Percentiles rank a stretch among this genome's conserved stretches.
Evolutionary conservation across 345 rosid genomes (phyloP).

Genomic region (Carallia pectinifolia): DNA sequence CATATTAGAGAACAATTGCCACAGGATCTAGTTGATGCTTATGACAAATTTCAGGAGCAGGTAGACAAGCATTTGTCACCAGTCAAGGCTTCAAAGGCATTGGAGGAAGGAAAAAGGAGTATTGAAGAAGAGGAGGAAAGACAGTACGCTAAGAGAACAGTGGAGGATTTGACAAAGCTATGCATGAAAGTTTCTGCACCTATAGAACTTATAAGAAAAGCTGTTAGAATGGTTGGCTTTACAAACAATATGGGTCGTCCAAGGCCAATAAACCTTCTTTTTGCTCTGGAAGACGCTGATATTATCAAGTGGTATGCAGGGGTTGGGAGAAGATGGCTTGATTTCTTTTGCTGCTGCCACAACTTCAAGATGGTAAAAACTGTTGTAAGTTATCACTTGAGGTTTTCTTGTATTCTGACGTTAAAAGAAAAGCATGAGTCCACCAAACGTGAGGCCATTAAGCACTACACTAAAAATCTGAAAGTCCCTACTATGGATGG

Average conservation of each 20-base stretch:
- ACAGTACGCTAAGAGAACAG: conserved; percentile 62
- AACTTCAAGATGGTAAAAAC: conserved; percentile 79
- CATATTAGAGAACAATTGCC: conserved; percentile 82
- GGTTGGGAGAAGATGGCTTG: conserved; percentile 86
- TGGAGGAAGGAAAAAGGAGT: conserved; percentile 69
- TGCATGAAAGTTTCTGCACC: conserved; percentile 84
- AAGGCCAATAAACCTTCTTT: conserved; percentile 63
- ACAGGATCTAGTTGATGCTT: conserved; percentile 62
- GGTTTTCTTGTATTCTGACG: conserved; percentile 91
- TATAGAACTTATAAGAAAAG: conserved; percentile 73
- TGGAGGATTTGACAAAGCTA: conserved; percentile 69
- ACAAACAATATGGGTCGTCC: conserved; percentile 94
- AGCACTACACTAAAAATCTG: conserved; percentile 78
- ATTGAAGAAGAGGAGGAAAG: conserved; percentile 61
- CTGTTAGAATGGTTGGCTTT: conserved; percentile 75
- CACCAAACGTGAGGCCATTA: conserved; percentile 73
- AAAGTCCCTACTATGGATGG: conserved; percentile 50
- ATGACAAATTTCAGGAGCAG: conserved; percentile 80
- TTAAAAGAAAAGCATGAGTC: conserved; percentile 91
- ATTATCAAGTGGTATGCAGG: conserved; percentile 96
- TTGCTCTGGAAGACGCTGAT: conserved; percentile 75
- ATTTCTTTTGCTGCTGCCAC: conserved; percentile 91
- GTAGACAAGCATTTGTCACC: conserved; percentile 74
- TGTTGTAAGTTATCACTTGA: conserved; percentile 72
- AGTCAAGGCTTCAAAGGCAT: conserved; percentile 45